A percentile compares a stretch with the other conserved stretches of the same genome.
Conservation (phyloP, 768 basidiomycete species). For the Astraeus odoratus region DNA sequence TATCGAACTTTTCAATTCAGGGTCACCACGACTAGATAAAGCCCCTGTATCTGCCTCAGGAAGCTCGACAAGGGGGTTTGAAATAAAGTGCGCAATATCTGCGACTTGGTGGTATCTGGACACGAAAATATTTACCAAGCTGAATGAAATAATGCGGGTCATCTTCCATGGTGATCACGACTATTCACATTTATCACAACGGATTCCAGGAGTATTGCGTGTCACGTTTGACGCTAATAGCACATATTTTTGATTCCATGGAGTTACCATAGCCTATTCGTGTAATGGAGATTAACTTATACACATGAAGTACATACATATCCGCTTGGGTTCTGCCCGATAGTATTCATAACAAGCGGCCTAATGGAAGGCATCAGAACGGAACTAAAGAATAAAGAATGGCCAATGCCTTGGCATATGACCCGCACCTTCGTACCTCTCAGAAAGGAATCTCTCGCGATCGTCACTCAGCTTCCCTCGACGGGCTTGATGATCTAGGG, state of each 20-base stretch:
- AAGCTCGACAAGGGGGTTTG: slow-evolving; percentile 58
- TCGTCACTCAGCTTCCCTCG: slow-evolving; percentile 59
- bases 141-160: slow-evolving; percentile 81
- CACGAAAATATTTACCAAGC: slow-evolving; percentile 46
- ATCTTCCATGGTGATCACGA: too few species aligned
- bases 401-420: slow-evolving; percentile 47
- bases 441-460: slow-evolving; percentile 50
- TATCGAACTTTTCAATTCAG: too few species aligned
- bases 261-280: neutral
- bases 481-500: slow-evolving; percentile 41
- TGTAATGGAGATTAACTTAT: too few species aligned
- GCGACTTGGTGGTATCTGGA: slow-evolving; percentile 16
- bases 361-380: too few species aligned
- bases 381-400: slow-evolving; percentile 48
- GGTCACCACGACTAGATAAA: too few species aligned
- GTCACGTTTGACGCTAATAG: slow-evolving; percentile 79
- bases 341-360: too few species aligned
- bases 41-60: slow-evolving; percentile 41
- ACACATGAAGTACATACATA: slow-evolving; percentile 40
- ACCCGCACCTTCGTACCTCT: slow-evolving; percentile 57
- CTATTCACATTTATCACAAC: slow-evolving; percentile 30
- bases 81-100: slow-evolving; percentile 39
- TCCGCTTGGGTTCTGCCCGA: slow-evolving; percentile 84
- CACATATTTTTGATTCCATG: slow-evolving; percentile 62
- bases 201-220: slow-evolving; percentile 5